Conservation (phyloP, 768 basidiomycete species). For the Phallus indusiatus region DNA sequence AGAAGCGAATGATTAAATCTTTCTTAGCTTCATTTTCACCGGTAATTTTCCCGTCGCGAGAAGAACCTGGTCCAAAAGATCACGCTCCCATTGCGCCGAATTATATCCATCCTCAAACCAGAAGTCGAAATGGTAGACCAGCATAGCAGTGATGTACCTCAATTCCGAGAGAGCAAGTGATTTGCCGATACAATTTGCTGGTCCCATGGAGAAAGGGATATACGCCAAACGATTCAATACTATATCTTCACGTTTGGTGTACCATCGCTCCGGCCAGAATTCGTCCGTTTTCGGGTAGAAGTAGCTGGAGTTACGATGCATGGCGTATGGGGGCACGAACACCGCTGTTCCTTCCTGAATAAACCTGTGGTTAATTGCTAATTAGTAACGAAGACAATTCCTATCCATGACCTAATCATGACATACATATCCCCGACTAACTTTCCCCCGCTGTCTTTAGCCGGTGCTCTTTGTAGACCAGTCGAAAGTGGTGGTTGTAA, state of each 20-base stretch:
- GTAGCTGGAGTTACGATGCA: conserved; percentile 37
- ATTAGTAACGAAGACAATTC: not conserved
- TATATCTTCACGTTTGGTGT: conserved; percentile 12
- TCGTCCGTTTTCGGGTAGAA: conserved; percentile 35
- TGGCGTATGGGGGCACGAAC: conserved; percentile 32
- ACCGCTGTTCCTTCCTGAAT: conserved; percentile 36
- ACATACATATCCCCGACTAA: conserved; percentile 31
- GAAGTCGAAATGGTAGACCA: no score
- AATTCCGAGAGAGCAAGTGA: conserved; percentile 32
- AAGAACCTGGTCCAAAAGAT: no score
- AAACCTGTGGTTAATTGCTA: conserved; percentile 23
- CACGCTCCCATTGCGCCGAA: no score
- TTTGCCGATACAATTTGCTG: conserved; percentile 44
- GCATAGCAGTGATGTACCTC: conserved; percentile 28
- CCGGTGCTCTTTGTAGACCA: conserved; percentile 34
- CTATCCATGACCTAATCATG: no score
- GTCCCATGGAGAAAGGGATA: conserved; percentile 38
- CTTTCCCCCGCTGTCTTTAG: conserved; percentile 27
- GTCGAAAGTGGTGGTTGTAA: conserved; percentile 40
- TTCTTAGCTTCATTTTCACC: no score
- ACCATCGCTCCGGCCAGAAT: conserved; percentile 35
- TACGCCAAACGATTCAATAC: conserved; percentile 28
- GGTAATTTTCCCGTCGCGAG: no score
- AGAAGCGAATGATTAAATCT: no score
- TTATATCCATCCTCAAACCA: no score